phyloP scores from a whole-genome alignment of 257 asterid genomes.

The Buddleja alternifolia region DNA sequence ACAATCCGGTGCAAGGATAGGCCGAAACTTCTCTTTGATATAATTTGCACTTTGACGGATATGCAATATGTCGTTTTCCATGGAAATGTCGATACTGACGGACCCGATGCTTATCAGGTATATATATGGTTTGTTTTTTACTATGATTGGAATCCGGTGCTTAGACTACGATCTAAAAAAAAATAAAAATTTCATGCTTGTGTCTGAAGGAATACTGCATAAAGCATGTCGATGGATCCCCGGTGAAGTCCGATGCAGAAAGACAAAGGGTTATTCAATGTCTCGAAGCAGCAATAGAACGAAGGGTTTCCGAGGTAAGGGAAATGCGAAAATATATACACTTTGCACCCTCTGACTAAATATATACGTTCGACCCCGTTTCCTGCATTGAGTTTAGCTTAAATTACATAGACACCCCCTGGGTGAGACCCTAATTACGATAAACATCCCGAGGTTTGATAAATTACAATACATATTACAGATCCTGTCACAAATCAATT shows the following conservation, averaged over 20 bases:
- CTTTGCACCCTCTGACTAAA: no score
- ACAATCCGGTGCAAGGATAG: constrained; percentile 51
- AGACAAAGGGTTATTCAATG: constrained; percentile 51
- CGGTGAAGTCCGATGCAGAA: constrained; percentile 58
- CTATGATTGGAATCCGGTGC: not conserved
- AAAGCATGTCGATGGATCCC: constrained; percentile 56
- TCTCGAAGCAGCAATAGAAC: constrained; percentile 59
- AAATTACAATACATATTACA: no score
- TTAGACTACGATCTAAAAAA: not conserved
- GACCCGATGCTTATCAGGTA: constrained; percentile 61
- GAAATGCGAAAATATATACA: no score
- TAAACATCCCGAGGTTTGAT: no score
- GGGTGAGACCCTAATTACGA: no score
- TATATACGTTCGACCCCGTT: no score
- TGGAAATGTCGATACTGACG: constrained; percentile 52
- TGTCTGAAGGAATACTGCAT: constrained; percentile 52
- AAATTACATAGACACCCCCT: no score
- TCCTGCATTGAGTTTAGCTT: no score
- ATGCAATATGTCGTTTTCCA: constrained; percentile 63
- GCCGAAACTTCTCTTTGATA: constrained; percentile 60
- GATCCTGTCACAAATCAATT: no score
- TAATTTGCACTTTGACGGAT: constrained; percentile 61
- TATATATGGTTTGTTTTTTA: not conserved
- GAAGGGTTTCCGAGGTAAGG: constrained; percentile 57
- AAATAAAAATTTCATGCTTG: not conserved